phyloP scores from a whole-genome alignment of 148 eudicot species.

The Nyssa sinensis region DNA sequence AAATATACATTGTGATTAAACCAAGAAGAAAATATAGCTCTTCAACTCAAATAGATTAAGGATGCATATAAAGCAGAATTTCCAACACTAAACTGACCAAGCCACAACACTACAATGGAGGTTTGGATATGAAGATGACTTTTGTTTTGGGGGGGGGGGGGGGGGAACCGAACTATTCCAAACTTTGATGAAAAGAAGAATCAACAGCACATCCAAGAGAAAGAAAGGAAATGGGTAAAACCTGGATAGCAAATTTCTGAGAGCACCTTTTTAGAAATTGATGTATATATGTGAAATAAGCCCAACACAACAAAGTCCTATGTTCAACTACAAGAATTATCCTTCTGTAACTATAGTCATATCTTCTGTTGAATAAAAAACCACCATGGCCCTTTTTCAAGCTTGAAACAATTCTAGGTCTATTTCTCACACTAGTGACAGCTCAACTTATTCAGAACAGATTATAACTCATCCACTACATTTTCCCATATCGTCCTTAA shows the following conservation, averaged over 20 bases:
- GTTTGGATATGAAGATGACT: background rate
- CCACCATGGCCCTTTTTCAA: background rate
- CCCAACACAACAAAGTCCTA: too few relatives aligned
- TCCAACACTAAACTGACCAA: background rate
- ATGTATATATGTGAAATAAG: background rate
- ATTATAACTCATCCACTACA: too few relatives aligned
- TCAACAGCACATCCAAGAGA: background rate
- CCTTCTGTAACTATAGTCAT: background rate
- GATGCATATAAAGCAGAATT: background rate
- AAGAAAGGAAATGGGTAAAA: background rate
- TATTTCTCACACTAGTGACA: too few relatives aligned
- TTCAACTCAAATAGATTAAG: background rate
- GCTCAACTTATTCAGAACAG: too few relatives aligned
- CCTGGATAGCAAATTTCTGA: background rate
- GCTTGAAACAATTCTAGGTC: too few relatives aligned
- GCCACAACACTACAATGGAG: background rate
- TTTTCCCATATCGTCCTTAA: too few relatives aligned
- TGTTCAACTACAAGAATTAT: background rate
- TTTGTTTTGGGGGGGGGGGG: too few relatives aligned
- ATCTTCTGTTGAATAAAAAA: background rate
- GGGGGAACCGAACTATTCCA: background rate
- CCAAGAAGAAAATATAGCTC: background rate
- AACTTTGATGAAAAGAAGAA: background rate
- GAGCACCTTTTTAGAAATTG: too few relatives aligned
- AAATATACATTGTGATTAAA: too few relatives aligned